phyloP scores from a whole-genome alignment of 2,329 filamentous ascomycete genomes.

The Penicillium sp. region DNA sequence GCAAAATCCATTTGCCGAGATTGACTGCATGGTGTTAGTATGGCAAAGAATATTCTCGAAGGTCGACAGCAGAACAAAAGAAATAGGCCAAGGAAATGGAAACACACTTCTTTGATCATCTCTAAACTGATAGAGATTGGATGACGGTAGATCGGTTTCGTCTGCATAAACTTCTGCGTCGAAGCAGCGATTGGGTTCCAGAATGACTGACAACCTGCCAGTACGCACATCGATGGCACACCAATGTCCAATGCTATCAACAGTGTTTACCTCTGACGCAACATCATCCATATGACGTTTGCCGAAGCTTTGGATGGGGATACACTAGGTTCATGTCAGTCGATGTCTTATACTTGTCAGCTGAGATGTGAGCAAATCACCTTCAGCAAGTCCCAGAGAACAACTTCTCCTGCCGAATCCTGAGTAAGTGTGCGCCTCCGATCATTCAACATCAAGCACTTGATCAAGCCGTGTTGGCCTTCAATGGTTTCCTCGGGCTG shows the following conservation, averaged over 20 bases:
- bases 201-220: slow-evolving; percentile 81
- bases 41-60: neutral
- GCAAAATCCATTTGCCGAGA: slow-evolving; percentile 91
- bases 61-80: neutral
- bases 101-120: slow-evolving; percentile 88
- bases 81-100: neutral
- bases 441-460: slow-evolving; percentile 89
- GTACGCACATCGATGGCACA: slow-evolving; percentile 93
- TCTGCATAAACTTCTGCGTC: slow-evolving; percentile 97
- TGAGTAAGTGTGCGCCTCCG: slow-evolving; percentile 83
- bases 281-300: slow-evolving; percentile 94
- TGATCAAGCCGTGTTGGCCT: slow-evolving; percentile 91
- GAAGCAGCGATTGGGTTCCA: slow-evolving; percentile 95
- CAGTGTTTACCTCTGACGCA: slow-evolving; percentile 78
- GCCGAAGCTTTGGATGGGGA: slow-evolving; percentile 86
- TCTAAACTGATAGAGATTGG: slow-evolving; percentile 74
- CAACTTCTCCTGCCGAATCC: slow-evolving; percentile 91
- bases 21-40: slow-evolving; percentile 63
- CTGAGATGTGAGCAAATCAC: slow-evolving; percentile 45
- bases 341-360: neutral
- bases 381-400: slow-evolving; percentile 90
- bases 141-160: slow-evolving; percentile 64
- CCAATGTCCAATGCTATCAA: slow-evolving; percentile 90
- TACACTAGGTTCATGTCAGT: slow-evolving; percentile 58
- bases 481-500: slow-evolving; percentile 80